Evolutionary conservation across 257 asterid genomes (phyloP).

Genomic region (Capsicum pubescens): DNA sequence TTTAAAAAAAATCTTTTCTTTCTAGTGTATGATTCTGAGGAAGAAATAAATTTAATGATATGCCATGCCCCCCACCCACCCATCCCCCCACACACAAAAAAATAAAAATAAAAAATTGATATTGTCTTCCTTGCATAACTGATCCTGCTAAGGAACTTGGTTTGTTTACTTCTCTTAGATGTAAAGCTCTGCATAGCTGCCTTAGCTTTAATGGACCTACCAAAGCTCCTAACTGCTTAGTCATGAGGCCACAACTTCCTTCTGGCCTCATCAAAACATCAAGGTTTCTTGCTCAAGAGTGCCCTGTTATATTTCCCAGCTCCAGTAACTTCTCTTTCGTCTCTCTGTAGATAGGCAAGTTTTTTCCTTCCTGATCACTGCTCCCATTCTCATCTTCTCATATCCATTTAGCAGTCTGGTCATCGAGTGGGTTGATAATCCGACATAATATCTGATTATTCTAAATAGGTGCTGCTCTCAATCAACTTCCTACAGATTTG

Average conservation of each 20-base stretch:
- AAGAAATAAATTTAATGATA: background rate
- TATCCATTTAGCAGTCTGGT: background rate
- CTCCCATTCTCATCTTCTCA: slow-evolving; percentile 8
- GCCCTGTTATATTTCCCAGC: background rate
- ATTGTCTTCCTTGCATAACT: background rate
- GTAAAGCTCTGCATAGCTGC: background rate
- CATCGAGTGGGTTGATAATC: slow-evolving; percentile 17
- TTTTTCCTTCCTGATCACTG: slow-evolving; percentile 14
- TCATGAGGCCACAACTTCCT: background rate
- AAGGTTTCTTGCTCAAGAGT: background rate
- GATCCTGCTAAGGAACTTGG: background rate
- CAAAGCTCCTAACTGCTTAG: background rate
- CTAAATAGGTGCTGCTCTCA: background rate
- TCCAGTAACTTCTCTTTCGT: background rate
- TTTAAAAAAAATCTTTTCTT: slow-evolving; percentile 12
- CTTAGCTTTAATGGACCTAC: background rate
- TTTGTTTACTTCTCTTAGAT: no score
- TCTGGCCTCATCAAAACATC: background rate
- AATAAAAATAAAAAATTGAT: background rate
- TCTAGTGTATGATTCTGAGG: background rate
- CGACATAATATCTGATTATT: background rate
- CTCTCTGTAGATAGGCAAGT: background rate
- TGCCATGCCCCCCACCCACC: background rate
- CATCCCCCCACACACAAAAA: no score
- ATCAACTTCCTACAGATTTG: slow-evolving; percentile 10